phyloP scores from a whole-genome alignment of 1,284 basidiomycete genomes.

The Anthracocystis walkeri region DNA sequence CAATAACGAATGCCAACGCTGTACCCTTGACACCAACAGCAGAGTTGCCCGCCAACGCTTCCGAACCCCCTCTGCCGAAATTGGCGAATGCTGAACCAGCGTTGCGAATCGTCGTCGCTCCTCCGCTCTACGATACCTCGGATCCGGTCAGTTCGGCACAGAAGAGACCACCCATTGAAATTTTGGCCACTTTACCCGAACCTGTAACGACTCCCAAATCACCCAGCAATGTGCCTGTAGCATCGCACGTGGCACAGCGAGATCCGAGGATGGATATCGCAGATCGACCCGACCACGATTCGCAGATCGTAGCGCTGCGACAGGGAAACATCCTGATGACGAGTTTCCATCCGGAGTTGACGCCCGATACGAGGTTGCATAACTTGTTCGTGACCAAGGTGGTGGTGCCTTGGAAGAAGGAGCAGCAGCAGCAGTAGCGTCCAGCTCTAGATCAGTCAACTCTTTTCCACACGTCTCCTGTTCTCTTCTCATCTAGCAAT shows the following conservation, averaged over 20 bases:
- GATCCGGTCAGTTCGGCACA: conserved; percentile 30
- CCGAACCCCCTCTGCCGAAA: conserved; percentile 20
- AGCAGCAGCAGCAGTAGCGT: not conserved
- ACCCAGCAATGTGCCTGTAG: conserved; percentile 28
- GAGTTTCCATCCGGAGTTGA: conserved; percentile 94
- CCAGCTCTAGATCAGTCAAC: too few species aligned
- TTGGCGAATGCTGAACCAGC: conserved; percentile 23
- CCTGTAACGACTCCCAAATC: conserved; percentile 70
- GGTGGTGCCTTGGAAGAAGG: conserved; percentile 31
- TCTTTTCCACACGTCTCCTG: too few species aligned
- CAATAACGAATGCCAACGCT: conserved; percentile 18
- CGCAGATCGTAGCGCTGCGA: conserved; percentile 84
- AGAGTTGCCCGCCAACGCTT: conserved; percentile 14
- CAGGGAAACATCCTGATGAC: conserved; percentile 88
- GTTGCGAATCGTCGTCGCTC: conserved; percentile 47
- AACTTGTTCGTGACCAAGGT: conserved; percentile 78
- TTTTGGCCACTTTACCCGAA: conserved; percentile 80
- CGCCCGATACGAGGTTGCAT: conserved; percentile 86
- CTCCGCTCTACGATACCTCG: conserved; percentile 45
- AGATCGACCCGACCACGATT: conserved; percentile 63
- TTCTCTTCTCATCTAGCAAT: too few species aligned
- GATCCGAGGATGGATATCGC: conserved; percentile 33
- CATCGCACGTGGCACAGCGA: conserved; percentile 19
- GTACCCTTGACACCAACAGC: conserved; percentile 22
- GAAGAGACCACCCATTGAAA: conserved; percentile 69